Evolutionary conservation across 2,329 filamentous ascomycete species (phyloP).

Genomic region (Fusarium begoniae): DNA sequence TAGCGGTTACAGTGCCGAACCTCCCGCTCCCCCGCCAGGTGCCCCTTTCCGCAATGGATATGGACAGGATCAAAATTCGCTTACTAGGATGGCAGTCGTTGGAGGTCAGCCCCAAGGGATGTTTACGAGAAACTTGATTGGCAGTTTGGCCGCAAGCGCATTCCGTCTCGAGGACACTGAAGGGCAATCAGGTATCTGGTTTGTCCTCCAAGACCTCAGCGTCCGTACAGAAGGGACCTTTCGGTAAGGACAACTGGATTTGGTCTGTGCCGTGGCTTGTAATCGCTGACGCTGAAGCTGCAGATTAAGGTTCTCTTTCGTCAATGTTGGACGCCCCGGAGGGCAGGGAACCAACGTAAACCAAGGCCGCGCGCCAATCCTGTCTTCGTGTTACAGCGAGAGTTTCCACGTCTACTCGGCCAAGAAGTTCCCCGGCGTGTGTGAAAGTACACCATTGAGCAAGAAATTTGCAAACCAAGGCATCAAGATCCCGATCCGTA

Average conservation of each 20-base stretch:
- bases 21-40: constrained; percentile 39
- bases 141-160: constrained; percentile 88
- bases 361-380: constrained; percentile 78
- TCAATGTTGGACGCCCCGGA: constrained; percentile 75
- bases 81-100: constrained; percentile 49
- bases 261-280: neutral
- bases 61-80: constrained; percentile 43
- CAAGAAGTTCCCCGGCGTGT: constrained; percentile 98
- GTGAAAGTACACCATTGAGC: constrained; percentile 89
- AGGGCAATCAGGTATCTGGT: constrained; percentile 92
- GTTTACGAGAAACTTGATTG: constrained; percentile 95
- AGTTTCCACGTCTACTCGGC: constrained; percentile 94
- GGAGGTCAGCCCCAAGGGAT: constrained; percentile 74
- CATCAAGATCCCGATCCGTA: constrained; percentile 95
- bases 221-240: constrained; percentile 93
- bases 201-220: constrained; percentile 93
- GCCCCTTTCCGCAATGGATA: constrained; percentile 45
- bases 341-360: constrained; percentile 64
- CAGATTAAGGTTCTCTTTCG: constrained; percentile 76
- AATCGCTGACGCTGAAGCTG: constrained; percentile 27
- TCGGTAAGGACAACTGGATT: constrained; percentile 64
- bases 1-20: constrained; percentile 45
- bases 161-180: constrained; percentile 82
- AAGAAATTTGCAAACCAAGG: constrained; percentile 93
- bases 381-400: constrained; percentile 87